phyloP scores from a whole-genome alignment of 805 yeast genomes.

The Lipomyces orientalis region DNA sequence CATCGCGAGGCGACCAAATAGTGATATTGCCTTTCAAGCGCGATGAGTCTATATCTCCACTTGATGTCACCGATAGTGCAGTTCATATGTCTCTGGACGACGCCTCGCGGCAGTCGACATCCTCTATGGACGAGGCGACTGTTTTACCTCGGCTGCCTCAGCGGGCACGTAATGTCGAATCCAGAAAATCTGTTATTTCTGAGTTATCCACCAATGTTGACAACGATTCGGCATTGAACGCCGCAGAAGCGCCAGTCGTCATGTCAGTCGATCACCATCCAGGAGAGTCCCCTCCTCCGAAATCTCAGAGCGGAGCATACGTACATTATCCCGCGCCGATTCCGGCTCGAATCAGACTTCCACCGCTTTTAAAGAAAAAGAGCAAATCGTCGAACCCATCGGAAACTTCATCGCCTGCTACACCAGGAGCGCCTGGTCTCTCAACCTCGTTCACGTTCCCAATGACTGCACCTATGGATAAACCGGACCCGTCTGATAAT shows the following conservation, averaged over 20 bases:
- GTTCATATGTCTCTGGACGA: neutral
- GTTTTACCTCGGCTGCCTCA: neutral
- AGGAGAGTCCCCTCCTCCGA: constrained; percentile 1
- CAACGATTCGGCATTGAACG: neutral
- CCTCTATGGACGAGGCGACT: neutral
- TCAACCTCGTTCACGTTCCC: neutral
- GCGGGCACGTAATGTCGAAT: neutral
- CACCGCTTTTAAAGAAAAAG: constrained; percentile 23
- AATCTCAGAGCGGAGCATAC: neutral
- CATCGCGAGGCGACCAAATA: neutral
- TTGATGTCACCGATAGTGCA: neutral
- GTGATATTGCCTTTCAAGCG: neutral
- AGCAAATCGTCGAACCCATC: neutral
- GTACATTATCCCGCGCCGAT: constrained; percentile 34
- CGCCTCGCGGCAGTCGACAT: neutral
- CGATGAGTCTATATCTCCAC: neutral
- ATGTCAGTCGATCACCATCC: constrained; percentile 5
- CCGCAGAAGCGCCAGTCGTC: neutral
- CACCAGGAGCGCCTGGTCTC: neutral
- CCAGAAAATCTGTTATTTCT: neutral
- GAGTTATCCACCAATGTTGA: neutral
- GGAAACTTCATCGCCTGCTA: neutral
- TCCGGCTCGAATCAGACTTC: constrained; percentile 25
- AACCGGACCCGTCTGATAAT: neutral
- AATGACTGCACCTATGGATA: constrained; percentile 2